Base-by-base conservation (phyloP, 202 grass and related monocot genomes). In the Schoenoplectus tabernaemontani region DNA sequence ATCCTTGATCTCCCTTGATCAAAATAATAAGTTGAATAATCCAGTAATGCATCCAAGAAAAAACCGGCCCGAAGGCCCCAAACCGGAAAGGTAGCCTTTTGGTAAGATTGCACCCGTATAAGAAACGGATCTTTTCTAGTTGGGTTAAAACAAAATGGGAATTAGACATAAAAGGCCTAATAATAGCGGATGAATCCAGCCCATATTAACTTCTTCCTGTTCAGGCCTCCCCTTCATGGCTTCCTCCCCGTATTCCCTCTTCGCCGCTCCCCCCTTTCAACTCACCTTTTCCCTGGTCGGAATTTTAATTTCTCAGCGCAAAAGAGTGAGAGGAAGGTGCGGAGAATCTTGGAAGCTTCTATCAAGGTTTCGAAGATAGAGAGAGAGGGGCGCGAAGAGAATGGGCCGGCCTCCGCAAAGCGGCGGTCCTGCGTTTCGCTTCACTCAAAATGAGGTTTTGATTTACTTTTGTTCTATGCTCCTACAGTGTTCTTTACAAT, bases 371-470 rank as follows among this genome's bases (percentile, higher is more conserved):
- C 30, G 39, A 19, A 1, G 15, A 32, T 10, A 2, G 74, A 23
- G 13, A 2, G 20, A 24, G 64, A 22, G 32, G 12, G 2, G 16
- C 16, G 15, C 53, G 38, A 44, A 24, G 3, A 6, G 44, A 53
- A 99, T 99, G 96, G 96, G 96, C 59, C 91, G 96, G 20, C 91
- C 92, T 46, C 96, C 91, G 17, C 89, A 88, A 81, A 87, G 79
- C 64, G 96, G 96, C 67, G 90, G 86, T 15, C 83, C 96, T 19
- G 90, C 88, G 61, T 99, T 99, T 88, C 90, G 96, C 32, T 99
- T 99, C 88, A 89, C 85, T 23, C 88, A 87, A 47, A 78, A 89
- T 66, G 96, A 98, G 91, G 96, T 95, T 76, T 65, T 1, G 8
- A 28, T 13, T 59, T 77, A 4, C 1, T 5, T 39, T 37, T 39